Conservation (phyloP, 2,329 filamentous ascomycete genomes). For the Lachnellula hyalina region DNA sequence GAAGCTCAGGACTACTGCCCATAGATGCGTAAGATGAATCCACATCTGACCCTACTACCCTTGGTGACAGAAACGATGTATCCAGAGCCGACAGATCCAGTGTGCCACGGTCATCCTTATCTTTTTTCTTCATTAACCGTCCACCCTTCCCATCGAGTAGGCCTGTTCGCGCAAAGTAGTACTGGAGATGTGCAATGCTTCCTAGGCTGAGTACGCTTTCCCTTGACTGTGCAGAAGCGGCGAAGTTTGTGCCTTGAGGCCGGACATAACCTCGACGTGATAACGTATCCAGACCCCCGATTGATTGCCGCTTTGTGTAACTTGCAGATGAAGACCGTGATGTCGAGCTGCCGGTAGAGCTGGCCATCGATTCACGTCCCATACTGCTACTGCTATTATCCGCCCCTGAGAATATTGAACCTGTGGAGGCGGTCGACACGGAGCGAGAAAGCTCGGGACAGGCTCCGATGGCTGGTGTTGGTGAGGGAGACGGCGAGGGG, state of each 20-base stretch:
- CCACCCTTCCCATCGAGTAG: slow-evolving; percentile 89
- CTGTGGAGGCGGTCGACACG: slow-evolving; percentile 49
- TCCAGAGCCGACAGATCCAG: slow-evolving; percentile 54
- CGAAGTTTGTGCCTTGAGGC: slow-evolving; percentile 55
- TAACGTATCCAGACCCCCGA: slow-evolving; percentile 34
- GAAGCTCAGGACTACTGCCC: slow-evolving; percentile 53
- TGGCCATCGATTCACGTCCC: slow-evolving; percentile 49
- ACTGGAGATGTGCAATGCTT: slow-evolving; percentile 94
- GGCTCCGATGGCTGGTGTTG: slow-evolving; percentile 57
- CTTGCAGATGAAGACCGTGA: slow-evolving; percentile 62
- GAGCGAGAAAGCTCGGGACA: slow-evolving; percentile 57
- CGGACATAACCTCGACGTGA: slow-evolving; percentile 34
- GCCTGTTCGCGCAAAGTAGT: slow-evolving; percentile 95
- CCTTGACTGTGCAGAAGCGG: slow-evolving; percentile 79
- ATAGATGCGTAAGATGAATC: slow-evolving; percentile 58
- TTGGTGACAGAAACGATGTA: slow-evolving; percentile 38
- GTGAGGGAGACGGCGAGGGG: slow-evolving; percentile 59
- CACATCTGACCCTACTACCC: slow-evolving; percentile 41
- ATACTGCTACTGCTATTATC: slow-evolving; percentile 32
- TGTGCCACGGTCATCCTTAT: slow-evolving; percentile 45
- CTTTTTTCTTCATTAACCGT: slow-evolving; percentile 70
- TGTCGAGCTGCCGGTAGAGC: slow-evolving; percentile 41
- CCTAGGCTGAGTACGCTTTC: slow-evolving; percentile 96
- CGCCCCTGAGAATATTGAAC: slow-evolving; percentile 44
- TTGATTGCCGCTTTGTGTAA: slow-evolving; percentile 42